Evolutionary conservation across 208 protist species (phyloP), one percentile per base, ranked within the genome.

Genomic region (Acanthamoeba royreba): DNA sequence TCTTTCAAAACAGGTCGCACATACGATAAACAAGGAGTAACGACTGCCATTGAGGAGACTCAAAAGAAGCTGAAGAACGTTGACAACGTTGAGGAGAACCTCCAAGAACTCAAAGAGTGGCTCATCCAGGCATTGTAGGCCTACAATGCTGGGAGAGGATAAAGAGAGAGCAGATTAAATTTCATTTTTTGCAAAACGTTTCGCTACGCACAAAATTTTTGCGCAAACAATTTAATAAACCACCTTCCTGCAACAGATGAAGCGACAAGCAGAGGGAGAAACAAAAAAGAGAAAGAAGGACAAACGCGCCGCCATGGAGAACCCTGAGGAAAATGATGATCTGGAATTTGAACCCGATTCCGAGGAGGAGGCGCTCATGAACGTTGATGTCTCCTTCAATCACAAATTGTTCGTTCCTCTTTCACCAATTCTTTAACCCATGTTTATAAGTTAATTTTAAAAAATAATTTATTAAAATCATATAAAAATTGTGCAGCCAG

Each of bases 51-150:
- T 13, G 53, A 92, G 38, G 53, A 25, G 0, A 92, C 85, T 4
- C 79, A 61, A 17, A 4, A 13, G 11, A 87, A 87, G 49, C n/a
- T 87, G 2, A 61, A 52, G n/a, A 45, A 61, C 3, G 43, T 42
- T 4, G 79, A 61, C 49, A 61, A 61, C 66, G n/a, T 77, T 0
- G 79, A 87, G 17, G 43, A 13, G 33, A 52, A 87, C 33, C 79
- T 87, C 22, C 31, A 52, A 38, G 46, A 87, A n/a, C 79, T 87
- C 79, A 87, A 87, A n/a, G 79, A 87, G 79, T 87, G 79, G 79
- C 79, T 87, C 17, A 15, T 87, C 43, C 43, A 42, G 17, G 49
- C 79, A 38, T 58, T 87, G 66, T 77, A 22, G 15, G 13, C 13
- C 49, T 19, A 55, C 13, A 55, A 55, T 19, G 13, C 9, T 55